Evolutionary conservation across 2,329 filamentous ascomycete species (phyloP).

Genomic region (Pseudogymnoascus sp.): DNA sequence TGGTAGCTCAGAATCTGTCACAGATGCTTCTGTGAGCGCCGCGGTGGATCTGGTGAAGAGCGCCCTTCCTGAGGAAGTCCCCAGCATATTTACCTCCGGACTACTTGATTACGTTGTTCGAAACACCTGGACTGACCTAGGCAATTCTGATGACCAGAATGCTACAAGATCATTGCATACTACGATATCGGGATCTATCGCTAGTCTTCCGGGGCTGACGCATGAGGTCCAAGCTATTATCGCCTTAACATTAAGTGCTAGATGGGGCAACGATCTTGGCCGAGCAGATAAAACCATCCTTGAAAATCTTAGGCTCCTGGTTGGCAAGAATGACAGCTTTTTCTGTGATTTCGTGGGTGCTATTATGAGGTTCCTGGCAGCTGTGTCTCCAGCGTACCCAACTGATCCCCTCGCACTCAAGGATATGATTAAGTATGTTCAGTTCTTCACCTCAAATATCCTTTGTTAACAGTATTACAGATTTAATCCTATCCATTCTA

Average conservation of each 20-base stretch:
- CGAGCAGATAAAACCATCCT: slow-evolving; percentile 33
- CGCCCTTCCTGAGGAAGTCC: slow-evolving; percentile 26
- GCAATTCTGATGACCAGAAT: slow-evolving; percentile 43
- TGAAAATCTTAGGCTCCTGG: slow-evolving; percentile 19
- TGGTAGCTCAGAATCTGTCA: slow-evolving; percentile 28
- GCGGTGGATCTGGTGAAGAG: not conserved
- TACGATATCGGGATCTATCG: slow-evolving; percentile 59
- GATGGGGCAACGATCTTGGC: slow-evolving; percentile 60
- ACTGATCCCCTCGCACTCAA: not conserved
- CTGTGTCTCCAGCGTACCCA: slow-evolving; percentile 16
- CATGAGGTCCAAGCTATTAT: slow-evolving; percentile 65
- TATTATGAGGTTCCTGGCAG: slow-evolving; percentile 12
- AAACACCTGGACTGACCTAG: slow-evolving; percentile 44
- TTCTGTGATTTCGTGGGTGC: slow-evolving; percentile 27
- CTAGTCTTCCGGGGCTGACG: slow-evolving; percentile 58
- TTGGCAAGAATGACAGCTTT: slow-evolving; percentile 22
- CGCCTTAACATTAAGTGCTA: slow-evolving; percentile 60
- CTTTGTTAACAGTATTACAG: slow-evolving; percentile 14
- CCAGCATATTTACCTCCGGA: slow-evolving; percentile 36
- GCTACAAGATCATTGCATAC: slow-evolving; percentile 64
- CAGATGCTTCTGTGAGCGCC: slow-evolving; percentile 23
- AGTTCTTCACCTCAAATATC: slow-evolving; percentile 1
- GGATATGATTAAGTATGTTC: not conserved
- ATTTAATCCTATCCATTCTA: slow-evolving; percentile 11
- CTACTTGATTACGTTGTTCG: slow-evolving; percentile 38